These are phyloP conservation scores for Linnemannia exigua DNA, from an alignment of 192 early-diverging fungal species.

Conservation along the genomic window DNA sequence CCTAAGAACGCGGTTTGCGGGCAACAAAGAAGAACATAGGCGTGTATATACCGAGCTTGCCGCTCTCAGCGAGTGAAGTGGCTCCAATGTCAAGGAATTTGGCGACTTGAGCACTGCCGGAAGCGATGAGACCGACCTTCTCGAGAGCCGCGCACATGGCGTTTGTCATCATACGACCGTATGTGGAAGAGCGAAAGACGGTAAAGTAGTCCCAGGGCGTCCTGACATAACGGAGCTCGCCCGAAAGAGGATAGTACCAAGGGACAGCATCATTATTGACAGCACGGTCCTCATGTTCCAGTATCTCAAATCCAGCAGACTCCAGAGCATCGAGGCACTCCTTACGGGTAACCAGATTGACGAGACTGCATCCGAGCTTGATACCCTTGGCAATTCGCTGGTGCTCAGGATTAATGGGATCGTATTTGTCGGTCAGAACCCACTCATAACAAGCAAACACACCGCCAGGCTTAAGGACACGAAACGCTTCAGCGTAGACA, in stretches of 20 bases:
- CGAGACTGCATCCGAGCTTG: conserved; percentile 64
- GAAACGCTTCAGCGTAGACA: conserved; percentile 88
- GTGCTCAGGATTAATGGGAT: conserved; percentile 78
- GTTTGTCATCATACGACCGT: conserved; percentile 78
- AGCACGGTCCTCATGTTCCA: conserved; percentile 73
- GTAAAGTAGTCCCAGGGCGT: conserved; percentile 38
- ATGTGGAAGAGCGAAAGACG: conserved; percentile 59
- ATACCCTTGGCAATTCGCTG: conserved; percentile 83
- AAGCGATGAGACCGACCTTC: conserved; percentile 79
- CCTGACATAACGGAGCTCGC: conserved; percentile 55
- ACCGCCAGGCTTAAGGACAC: conserved; percentile 91
- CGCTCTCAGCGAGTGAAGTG: conserved; percentile 83
- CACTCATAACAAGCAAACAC: conserved; percentile 93
- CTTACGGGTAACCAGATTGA: conserved; percentile 23
- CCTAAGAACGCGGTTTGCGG: conserved; percentile 60
- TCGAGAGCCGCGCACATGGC: conserved; percentile 80
- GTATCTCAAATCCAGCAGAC: conserved; percentile 85
- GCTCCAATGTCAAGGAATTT: conserved; percentile 82
- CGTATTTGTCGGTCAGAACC: conserved; percentile 88
- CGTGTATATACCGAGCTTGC: conserved; percentile 86
- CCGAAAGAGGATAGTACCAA: conserved; percentile 77
- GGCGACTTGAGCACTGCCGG: conserved; percentile 84
- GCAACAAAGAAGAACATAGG: conserved; percentile 91
- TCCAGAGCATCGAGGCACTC: conserved; percentile 75
- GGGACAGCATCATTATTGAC: conserved; percentile 63